phyloP scores from a whole-genome alignment of 2,329 filamentous ascomycete genomes.

The Fusarium sp. region DNA sequence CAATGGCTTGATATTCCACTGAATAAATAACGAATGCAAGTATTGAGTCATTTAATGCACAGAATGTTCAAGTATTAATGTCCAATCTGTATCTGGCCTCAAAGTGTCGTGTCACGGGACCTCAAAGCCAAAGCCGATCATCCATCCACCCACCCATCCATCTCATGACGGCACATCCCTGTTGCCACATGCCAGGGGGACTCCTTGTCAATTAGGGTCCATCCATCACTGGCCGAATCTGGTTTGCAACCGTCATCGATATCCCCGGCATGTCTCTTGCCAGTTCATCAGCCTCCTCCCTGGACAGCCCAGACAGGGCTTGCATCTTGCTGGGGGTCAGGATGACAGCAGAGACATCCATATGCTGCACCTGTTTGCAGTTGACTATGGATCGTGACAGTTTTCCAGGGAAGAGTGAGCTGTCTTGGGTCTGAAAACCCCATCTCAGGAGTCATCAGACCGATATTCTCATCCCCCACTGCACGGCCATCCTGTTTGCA shows the following conservation, averaged over 20 bases:
- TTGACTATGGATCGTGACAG: not conserved
- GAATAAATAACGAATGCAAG: not conserved
- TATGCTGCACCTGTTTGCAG: not conserved
- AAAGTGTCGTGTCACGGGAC: not conserved
- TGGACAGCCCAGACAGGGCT: not conserved
- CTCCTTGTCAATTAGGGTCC: slow-evolving; percentile 34
- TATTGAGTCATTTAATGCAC: not conserved
- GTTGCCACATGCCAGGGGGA: slow-evolving; percentile 8
- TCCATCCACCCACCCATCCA: not conserved
- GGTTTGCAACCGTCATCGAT: slow-evolving; percentile 31
- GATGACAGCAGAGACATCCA: not conserved
- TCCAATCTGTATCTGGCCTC: not conserved
- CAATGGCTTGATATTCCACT: not conserved
- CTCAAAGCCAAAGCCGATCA: not conserved
- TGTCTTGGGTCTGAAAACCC: not conserved
- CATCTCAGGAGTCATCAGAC: not conserved
- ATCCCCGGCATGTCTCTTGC: not conserved
- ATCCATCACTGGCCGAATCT: slow-evolving; percentile 4
- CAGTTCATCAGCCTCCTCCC: slow-evolving; percentile 1
- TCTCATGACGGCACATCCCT: not conserved
- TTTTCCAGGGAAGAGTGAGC: not conserved
- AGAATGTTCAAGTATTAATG: not conserved
- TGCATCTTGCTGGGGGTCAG: not conserved
- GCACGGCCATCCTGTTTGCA: not conserved
- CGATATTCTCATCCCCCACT: not conserved